Percentiles rank a stretch among this genome's conserved stretches.
Conservation (phyloP, 441 rosid species). For the Lagerstroemia fauriei region DNA sequence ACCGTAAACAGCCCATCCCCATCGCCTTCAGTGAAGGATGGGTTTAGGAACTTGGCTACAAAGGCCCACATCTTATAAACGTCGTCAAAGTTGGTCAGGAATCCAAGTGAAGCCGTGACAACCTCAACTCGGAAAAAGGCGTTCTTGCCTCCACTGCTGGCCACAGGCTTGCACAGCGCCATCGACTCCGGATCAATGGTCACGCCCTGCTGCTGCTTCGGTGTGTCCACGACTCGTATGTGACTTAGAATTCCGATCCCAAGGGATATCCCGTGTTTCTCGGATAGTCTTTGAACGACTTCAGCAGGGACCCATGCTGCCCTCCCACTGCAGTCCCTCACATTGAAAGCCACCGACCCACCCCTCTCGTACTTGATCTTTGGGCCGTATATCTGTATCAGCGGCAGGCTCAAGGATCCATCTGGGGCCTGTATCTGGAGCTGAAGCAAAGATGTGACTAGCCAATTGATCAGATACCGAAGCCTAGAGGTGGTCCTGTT, state of each 20-base stretch:
- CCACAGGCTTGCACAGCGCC: constrained; percentile 45
- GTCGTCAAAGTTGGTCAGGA: constrained; percentile 53
- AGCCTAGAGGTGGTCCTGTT: constrained; percentile 60
- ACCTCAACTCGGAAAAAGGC: constrained; percentile 45
- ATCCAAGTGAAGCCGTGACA: constrained; percentile 50
- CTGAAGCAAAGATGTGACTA: constrained; percentile 68
- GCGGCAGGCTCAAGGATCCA: constrained; percentile 42
- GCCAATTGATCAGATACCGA: constrained; percentile 66
- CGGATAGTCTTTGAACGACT: constrained; percentile 45
- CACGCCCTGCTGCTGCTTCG: constrained; percentile 33
- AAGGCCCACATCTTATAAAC: constrained; percentile 51
- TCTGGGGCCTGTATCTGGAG: constrained; percentile 47
- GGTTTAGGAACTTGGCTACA: constrained; percentile 48
- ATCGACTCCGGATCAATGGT: constrained; percentile 41
- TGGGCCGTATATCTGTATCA: constrained; percentile 68
- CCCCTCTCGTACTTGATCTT: constrained; percentile 71
- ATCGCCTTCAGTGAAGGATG: constrained; percentile 31
- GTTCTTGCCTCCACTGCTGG: constrained; percentile 38
- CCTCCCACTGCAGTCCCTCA: constrained; percentile 43
- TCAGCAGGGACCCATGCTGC: constrained; percentile 41
- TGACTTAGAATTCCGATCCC: constrained; percentile 52
- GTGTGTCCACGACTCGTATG: constrained; percentile 38
- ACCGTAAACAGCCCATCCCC: constrained; percentile 38
- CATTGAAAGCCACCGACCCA: constrained; percentile 61
- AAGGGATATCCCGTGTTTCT: constrained; percentile 47